Evolutionary conservation across 2,329 filamentous ascomycete species (phyloP).

Genomic region (Aspergillus aculeatinus): DNA sequence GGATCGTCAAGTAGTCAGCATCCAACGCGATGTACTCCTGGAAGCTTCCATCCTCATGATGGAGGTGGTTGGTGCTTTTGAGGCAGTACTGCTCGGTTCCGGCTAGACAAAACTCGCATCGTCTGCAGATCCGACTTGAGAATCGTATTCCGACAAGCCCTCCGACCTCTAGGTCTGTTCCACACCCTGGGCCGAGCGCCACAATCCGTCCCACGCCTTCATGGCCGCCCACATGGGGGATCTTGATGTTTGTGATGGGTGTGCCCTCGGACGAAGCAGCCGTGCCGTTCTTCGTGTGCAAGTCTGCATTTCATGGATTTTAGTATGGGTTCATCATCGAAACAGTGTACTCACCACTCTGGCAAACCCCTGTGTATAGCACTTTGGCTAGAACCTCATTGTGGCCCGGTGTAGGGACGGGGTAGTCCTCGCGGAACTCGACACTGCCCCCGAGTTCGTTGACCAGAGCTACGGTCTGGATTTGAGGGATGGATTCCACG

Average conservation of each 20-base stretch:
- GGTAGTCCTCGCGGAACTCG: slow-evolving; percentile 44
- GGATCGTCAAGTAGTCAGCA: slow-evolving; percentile 44
- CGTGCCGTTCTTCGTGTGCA: slow-evolving; percentile 43
- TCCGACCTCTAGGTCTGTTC: slow-evolving; percentile 38
- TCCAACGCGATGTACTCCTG: slow-evolving; percentile 48
- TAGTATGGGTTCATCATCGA: neutral
- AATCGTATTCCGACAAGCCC: slow-evolving; percentile 47
- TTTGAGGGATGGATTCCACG: slow-evolving; percentile 9
- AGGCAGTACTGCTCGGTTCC: slow-evolving; percentile 44
- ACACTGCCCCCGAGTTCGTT: slow-evolving; percentile 41
- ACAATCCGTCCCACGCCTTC: slow-evolving; percentile 48
- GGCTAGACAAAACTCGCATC: slow-evolving; percentile 46
- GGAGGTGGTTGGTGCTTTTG: slow-evolving; percentile 46
- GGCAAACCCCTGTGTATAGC: slow-evolving; percentile 48
- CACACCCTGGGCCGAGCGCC: slow-evolving; percentile 38
- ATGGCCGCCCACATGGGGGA: slow-evolving; percentile 49
- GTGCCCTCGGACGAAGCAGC: slow-evolving; percentile 40
- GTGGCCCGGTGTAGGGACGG: slow-evolving; percentile 38
- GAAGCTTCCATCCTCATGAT: slow-evolving; percentile 49
- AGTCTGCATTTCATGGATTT: slow-evolving; percentile 26
- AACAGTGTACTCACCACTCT: slow-evolving; percentile 37
- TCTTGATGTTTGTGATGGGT: slow-evolving; percentile 46
- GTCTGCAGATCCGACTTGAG: slow-evolving; percentile 42
- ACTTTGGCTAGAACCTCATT: slow-evolving; percentile 49
- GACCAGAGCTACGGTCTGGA: slow-evolving; percentile 46